Evolutionary conservation across 2,329 filamentous ascomycete genomes (phyloP).

Genomic region (Alternaria panax): DNA sequence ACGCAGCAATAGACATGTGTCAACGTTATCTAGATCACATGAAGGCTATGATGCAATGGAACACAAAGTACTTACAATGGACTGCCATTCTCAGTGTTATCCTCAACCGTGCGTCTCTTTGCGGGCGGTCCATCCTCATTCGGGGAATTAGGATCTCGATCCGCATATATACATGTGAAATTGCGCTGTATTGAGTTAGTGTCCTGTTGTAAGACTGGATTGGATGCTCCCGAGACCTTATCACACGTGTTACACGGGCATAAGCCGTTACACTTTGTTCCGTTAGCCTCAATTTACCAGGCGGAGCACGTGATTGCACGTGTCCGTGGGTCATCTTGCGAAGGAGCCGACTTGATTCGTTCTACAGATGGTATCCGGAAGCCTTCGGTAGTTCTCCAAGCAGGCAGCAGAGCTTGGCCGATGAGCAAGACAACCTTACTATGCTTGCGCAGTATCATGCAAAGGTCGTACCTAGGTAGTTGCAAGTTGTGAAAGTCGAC

Average conservation of each 20-base stretch:
- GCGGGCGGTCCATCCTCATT: constrained; percentile 50
- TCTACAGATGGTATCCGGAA: neutral
- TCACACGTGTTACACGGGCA: constrained; percentile 66
- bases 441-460: neutral
- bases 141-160: constrained; percentile 46
- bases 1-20: neutral
- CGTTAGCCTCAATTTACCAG: constrained; percentile 17
- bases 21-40: neutral
- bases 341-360: neutral
- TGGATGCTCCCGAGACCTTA: constrained; percentile 56
- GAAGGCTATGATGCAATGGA: neutral
- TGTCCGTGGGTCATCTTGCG: neutral
- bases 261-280: constrained; percentile 64
- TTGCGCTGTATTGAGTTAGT: constrained; percentile 47
- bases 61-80: constrained; percentile 9
- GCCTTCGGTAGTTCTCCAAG: neutral
- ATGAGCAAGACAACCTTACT: neutral
- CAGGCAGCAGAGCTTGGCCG: neutral
- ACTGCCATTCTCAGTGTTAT: constrained; percentile 24
- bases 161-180: constrained; percentile 50
- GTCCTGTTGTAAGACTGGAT: neutral
- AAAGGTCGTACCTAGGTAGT: neutral
- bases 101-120: constrained; percentile 39
- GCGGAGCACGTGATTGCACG: neutral
- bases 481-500: neutral